A percentile compares a stretch with the other conserved stretches of the same genome.
These are phyloP conservation scores for Mortierella sp. DNA, from an alignment of 371 early-diverging fungal genomes.

Conservation along the genomic window DNA sequence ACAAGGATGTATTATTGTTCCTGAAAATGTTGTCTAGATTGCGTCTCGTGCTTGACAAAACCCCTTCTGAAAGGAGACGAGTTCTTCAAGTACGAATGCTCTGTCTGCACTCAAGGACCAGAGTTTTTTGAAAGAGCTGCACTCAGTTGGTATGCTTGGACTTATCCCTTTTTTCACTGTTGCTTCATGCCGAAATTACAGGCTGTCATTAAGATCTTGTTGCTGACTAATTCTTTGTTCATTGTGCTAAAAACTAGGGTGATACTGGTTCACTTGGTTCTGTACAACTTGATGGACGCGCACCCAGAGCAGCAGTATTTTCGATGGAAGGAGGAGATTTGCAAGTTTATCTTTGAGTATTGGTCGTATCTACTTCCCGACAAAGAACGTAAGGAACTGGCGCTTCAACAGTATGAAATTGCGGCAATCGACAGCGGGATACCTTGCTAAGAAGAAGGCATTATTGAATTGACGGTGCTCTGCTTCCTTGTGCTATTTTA, in stretches of 20 bases:
- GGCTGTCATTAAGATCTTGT: neutral
- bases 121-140: slow-evolving; percentile 71
- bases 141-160: slow-evolving; percentile 69
- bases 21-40: slow-evolving; percentile 39
- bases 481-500: slow-evolving; percentile 9
- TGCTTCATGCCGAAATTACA: too few species aligned
- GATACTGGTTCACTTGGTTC: slow-evolving; percentile 78
- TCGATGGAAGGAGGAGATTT: slow-evolving; percentile 87
- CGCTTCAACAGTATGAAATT: neutral
- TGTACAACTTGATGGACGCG: slow-evolving; percentile 77
- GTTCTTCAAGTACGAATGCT: slow-evolving; percentile 77
- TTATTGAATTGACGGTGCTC: too few species aligned
- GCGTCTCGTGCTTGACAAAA: slow-evolving; percentile 62
- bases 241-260: slow-evolving; percentile 59
- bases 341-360: slow-evolving; percentile 80
- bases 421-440: neutral
- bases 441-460: neutral
- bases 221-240: neutral
- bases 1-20: neutral
- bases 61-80: slow-evolving; percentile 72
- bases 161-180: neutral
- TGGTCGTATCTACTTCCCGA: slow-evolving; percentile 83
- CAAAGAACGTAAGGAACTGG: slow-evolving; percentile 66
- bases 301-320: slow-evolving; percentile 78
- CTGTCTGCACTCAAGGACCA: slow-evolving; percentile 69